Percentiles rank a stretch among this genome's conserved stretches.
These are phyloP conservation scores for Vitis cinerea DNA, from an alignment of 164 flowering plant species.

Conservation along the genomic window DNA sequence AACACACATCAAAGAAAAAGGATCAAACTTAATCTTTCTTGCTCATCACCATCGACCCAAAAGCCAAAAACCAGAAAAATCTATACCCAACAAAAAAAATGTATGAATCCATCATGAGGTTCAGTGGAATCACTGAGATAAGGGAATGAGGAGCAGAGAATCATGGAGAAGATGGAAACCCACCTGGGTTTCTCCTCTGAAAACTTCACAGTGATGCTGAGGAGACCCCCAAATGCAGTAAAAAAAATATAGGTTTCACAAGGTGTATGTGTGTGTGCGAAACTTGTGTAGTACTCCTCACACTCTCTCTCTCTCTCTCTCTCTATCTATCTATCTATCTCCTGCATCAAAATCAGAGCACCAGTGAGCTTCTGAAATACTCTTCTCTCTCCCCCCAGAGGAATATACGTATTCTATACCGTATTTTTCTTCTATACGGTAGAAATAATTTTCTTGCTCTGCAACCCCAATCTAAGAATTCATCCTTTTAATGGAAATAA, in stretches of 20 bases:
- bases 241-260: constrained; percentile 15
- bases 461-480: background rate
- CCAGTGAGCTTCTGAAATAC: constrained; percentile 61
- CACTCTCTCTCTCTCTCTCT: constrained; percentile 29
- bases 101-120: background rate
- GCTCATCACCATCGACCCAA: too few relatives aligned
- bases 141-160: constrained; percentile 6
- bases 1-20: too few relatives aligned
- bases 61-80: too few relatives aligned
- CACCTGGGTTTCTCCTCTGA: constrained; percentile 34
- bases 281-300: constrained; percentile 43
- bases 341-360: constrained; percentile 67
- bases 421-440: background rate
- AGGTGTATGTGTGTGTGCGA: constrained; percentile 20
- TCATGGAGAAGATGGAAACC: constrained; percentile 20
- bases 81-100: background rate
- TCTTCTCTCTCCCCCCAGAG: constrained; percentile 11
- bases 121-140: constrained; percentile 1
- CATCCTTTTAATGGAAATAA: too few relatives aligned
- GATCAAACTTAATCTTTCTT: too few relatives aligned
- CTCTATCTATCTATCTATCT: constrained; percentile 23
- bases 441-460: background rate
- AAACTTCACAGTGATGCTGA: constrained; percentile 20
- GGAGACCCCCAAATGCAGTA: constrained; percentile 27
- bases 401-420: constrained; percentile 2